Base-by-base conservation (phyloP, 352 stramenopile genomes). In the Phytophthora pisi region DNA sequence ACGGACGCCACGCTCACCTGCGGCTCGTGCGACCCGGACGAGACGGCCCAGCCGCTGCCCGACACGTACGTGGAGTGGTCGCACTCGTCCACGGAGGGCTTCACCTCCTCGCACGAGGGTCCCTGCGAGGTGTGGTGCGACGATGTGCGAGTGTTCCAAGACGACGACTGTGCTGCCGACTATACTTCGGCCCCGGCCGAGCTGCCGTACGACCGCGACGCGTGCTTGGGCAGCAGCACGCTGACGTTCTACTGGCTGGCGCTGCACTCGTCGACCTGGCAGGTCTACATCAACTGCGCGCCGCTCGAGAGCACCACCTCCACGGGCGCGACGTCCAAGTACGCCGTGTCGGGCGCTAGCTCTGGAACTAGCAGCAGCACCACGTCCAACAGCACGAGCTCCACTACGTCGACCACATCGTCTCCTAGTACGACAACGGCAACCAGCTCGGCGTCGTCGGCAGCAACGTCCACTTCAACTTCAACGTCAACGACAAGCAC, bases 71-170 rank as follows among this genome's bases (percentile, higher is more conserved):
- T 75, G 30, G 52, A 70, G 54, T 76, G 68, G 68, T 57, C 65
- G 4, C 73, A 77, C 59, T 76, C 72, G 6, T 58, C 65, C 42
- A 61, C 55, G 18, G 61, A 74, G 23, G 66, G 66, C 9, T 64
- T 82, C 28, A 79, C 69, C 3, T 55, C 62, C 3, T 77, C 72
- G 3, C 75, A 83, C 51, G 66, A 80, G 65, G 75, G 78, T 24
- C 78, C 75, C 1, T 84, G 74, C n/a, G 75, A 86, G 54, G 59
- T 79, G 26, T 84, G 73, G 70, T 86, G 78, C 49, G 75, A 84
- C 57, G 68, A 82, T 50, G 75, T 67, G 5, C 68, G 51, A 4
- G 73, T 79, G 16, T 79, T 76, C 24, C 67, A 82, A 24, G 73
- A 82, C 57, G 60, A 74, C 11, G 68, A 86, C 64, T 84, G 75